These are phyloP conservation scores for Antrodiella citrinella DNA, from an alignment of 768 basidiomycete genomes.

Conservation along the genomic window DNA sequence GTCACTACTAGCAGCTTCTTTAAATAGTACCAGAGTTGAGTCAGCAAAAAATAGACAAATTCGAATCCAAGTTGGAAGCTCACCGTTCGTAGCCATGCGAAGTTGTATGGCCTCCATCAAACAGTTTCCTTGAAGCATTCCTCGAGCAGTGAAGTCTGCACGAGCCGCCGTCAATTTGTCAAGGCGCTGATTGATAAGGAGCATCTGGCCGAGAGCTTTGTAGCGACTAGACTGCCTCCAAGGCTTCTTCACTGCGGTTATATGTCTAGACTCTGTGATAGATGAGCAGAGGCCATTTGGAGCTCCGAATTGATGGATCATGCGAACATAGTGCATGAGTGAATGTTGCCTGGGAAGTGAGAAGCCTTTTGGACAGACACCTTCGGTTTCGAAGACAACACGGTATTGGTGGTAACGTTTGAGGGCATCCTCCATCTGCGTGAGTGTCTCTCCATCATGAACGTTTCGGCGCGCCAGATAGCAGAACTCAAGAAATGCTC, in stretches of 20 bases:
- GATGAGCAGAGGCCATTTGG: conserved; percentile 21
- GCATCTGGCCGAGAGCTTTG: conserved; percentile 17
- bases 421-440: conserved; percentile 13
- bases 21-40: no score
- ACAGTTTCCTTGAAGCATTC: conserved; percentile 9
- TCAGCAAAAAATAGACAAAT: no score
- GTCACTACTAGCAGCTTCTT: no score
- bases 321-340: conserved; percentile 10
- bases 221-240: conserved; percentile 15
- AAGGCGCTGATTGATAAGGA: conserved; percentile 18
- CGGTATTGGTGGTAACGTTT: conserved; percentile 23
- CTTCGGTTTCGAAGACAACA: conserved; percentile 13
- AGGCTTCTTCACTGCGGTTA: conserved; percentile 20
- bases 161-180: conserved; percentile 18
- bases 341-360: conserved; percentile 14
- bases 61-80: no score
- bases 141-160: conserved; percentile 10
- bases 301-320: conserved; percentile 16
- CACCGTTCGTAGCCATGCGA: no score
- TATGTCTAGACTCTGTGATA: conserved; percentile 21
- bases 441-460: conserved; percentile 10
- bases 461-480: conserved; percentile 14
- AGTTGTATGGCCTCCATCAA: no score
- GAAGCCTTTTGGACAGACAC: conserved; percentile 9
- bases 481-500: conserved; percentile 21